A percentile compares a stretch with the other conserved stretches of the same genome.
phyloP scores from a whole-genome alignment of 345 rosid species.

The Euclidium syriacum region DNA sequence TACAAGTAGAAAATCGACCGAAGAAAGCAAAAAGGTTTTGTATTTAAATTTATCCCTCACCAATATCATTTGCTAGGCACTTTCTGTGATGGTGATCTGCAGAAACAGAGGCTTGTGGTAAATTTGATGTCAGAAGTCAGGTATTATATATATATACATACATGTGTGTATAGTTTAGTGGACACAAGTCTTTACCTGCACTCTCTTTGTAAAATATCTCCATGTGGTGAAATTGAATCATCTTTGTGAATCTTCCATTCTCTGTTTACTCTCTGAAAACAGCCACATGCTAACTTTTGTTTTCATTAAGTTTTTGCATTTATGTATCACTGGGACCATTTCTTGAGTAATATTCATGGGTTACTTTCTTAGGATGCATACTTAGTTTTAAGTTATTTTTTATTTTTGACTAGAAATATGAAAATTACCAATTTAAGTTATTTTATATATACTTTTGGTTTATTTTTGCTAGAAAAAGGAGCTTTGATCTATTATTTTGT shows the following conservation, averaged over 20 bases:
- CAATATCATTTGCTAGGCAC: constrained; percentile 9
- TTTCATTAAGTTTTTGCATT: background rate
- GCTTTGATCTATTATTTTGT: too few species aligned
- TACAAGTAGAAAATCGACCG: constrained; percentile 51
- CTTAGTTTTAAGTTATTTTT: background rate
- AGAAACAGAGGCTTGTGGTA: constrained; percentile 10
- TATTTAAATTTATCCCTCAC: background rate
- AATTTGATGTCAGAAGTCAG: constrained; percentile 6
- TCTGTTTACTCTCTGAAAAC: background rate
- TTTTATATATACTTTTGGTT: too few species aligned
- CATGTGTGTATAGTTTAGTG: constrained; percentile 20
- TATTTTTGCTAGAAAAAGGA: too few species aligned
- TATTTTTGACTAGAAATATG: too few species aligned
- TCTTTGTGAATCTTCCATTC: constrained; percentile 5
- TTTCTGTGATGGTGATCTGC: background rate
- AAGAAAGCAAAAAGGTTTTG: constrained; percentile 1
- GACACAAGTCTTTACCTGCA: constrained; percentile 10
- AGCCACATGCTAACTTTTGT: background rate
- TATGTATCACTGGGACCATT: background rate
- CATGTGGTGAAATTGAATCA: background rate
- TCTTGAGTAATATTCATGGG: background rate
- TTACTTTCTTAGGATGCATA: background rate
- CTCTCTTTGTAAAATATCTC: constrained; percentile 3
- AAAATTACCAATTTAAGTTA: too few species aligned
- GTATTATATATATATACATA: background rate